Base-by-base conservation (phyloP, 2,329 filamentous ascomycete genomes). In the Rutstroemia sydowiana region DNA sequence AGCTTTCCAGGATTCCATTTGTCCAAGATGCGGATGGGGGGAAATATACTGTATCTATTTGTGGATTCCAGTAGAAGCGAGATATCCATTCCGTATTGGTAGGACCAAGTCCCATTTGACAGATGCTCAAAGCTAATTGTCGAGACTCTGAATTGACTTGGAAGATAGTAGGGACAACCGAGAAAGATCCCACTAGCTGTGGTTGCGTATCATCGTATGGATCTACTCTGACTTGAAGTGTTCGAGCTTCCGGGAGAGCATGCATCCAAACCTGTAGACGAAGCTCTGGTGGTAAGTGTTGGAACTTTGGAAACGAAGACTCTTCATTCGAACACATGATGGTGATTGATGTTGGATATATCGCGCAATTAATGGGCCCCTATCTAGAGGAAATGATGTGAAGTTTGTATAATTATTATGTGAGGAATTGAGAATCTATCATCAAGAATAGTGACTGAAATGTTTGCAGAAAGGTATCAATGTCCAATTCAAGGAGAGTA, bases 81-180 rank as follows among this genome's bases (percentile, higher is more conserved):
- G 28, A 34, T 13, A 20, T 13, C 9, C 18, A 13, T 1, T 5
- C 3, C 9, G 7, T 30, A 32, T 34, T n/a, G 3, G 39, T 32
- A 10, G 47, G 47, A 5, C 47, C 47, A 1, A 43, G 18, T 1
- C 39, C 37, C 3, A 26, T 34, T 18, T 39, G 20, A 5, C 20
- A 36, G 11, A 44, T 44, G 1, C 47, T 28, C 0, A 49, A 10
- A 11, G 28, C 47, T 3, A 49, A 1, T 2, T 2, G 9, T 20
- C 52, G 53, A 8, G 59, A 52, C 34, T 53, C 51, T 1, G 30
- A 52, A 16, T 43, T 43, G 14, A 49, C 47, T 4, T 49, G 47
- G 49, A 56, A 44, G 55, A 53, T 39, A 53, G 51, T 30, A 55
- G 59, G 21, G 52, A 41, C 46, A 56, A 55, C 30, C 55, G 56